phyloP scores from a whole-genome alignment of 2,329 filamentous ascomycete genomes.

The Teratosphaeria pseudoeucalypti region DNA sequence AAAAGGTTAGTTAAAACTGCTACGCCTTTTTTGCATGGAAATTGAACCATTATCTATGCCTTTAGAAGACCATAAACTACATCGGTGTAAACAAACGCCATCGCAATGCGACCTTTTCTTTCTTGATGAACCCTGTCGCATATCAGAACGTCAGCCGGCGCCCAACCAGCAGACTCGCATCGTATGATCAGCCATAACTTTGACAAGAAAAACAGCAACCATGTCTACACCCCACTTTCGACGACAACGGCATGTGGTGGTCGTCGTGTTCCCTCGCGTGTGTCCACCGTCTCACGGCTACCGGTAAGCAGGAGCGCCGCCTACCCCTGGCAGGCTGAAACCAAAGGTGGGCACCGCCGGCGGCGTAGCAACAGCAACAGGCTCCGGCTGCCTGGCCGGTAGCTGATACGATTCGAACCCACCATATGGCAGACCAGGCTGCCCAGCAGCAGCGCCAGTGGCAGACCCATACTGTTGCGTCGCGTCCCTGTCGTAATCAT shows the following conservation, averaged over 20 bases:
- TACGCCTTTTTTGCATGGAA: too few species aligned
- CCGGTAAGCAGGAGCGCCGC: not conserved
- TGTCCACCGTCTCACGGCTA: not conserved
- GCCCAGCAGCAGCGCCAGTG: slow-evolving; percentile 13
- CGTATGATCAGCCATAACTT: not conserved
- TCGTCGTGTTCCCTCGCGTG: not conserved
- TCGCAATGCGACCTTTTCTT: not conserved
- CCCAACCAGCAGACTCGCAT: not conserved
- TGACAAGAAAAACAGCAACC: not conserved
- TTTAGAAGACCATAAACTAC: too few species aligned
- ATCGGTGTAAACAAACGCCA: not conserved
- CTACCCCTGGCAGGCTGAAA: slow-evolving; percentile 10
- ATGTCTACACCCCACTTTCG: too few species aligned
- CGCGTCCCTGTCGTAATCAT: not conserved
- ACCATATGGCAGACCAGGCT: slow-evolving; percentile 13
- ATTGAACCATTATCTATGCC: too few species aligned
- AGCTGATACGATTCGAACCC: slow-evolving; percentile 7
- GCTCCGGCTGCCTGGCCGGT: slow-evolving; percentile 20
- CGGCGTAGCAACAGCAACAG: slow-evolving; percentile 29
- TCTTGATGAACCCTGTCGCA: not conserved
- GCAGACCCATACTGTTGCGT: slow-evolving; percentile 6
- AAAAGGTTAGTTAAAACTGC: too few species aligned
- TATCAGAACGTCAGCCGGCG: not conserved
- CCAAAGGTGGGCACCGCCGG: slow-evolving; percentile 32
- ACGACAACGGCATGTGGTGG: not conserved